Evolutionary conservation across 768 basidiomycete genomes (phyloP).

Genomic region (Tulasnella sp.): DNA sequence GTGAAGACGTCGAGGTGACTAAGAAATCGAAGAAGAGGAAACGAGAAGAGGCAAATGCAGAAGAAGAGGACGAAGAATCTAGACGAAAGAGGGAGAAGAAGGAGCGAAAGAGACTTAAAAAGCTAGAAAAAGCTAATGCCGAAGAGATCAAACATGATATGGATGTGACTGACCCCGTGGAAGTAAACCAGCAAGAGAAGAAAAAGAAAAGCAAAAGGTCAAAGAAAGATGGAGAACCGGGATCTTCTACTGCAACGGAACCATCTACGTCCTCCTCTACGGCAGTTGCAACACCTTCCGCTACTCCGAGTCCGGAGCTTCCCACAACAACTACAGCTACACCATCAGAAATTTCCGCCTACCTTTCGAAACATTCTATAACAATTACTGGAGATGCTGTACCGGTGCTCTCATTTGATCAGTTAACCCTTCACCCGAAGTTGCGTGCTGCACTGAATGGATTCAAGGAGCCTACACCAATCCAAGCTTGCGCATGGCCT

Average conservation of each 20-base stretch:
- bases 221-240: constrained; percentile 30
- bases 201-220: constrained; percentile 26
- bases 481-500: constrained; percentile 94
- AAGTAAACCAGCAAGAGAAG: constrained; percentile 4
- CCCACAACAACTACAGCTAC: background rate
- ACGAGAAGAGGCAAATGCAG: constrained; percentile 5
- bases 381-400: constrained; percentile 44
- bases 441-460: constrained; percentile 50
- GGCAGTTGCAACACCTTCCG: background rate
- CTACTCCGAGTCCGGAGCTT: background rate
- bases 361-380: constrained; percentile 37
- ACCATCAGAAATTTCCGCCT: background rate
- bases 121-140: constrained; percentile 4
- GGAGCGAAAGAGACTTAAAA: constrained; percentile 5
- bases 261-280: background rate
- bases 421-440: constrained; percentile 50
- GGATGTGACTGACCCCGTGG: constrained; percentile 9
- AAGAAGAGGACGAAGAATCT: constrained; percentile 7
- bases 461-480: constrained; percentile 85
- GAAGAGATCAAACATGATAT: background rate
- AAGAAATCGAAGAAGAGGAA: constrained; percentile 3
- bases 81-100: constrained; percentile 12
- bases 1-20: too few species aligned
- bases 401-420: constrained; percentile 64
- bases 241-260: constrained; percentile 23